phyloP scores from a whole-genome alignment of 495 filamentous ascomycete species.

The Neurospora sp. region DNA sequence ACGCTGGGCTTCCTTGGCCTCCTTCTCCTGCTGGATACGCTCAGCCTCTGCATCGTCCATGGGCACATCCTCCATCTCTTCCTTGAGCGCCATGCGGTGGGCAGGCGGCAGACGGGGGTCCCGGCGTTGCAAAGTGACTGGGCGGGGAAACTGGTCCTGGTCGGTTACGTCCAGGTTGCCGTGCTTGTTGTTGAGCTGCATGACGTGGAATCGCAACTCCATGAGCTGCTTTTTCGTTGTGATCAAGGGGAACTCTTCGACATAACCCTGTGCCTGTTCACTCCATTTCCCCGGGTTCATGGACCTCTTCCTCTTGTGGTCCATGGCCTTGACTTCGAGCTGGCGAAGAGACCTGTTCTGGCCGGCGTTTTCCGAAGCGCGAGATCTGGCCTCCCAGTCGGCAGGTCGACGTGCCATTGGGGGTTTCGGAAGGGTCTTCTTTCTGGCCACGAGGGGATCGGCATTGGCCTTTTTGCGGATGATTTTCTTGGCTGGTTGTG shows the following conservation, averaged over 20 bases:
- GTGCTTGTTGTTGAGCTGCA: constrained; percentile 46
- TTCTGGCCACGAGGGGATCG: constrained; percentile 60
- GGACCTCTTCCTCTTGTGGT: background rate
- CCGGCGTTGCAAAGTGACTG: constrained; percentile 78
- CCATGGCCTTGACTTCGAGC: background rate
- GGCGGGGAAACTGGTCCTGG: constrained; percentile 72
- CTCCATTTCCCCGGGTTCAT: constrained; percentile 47
- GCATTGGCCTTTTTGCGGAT: constrained; percentile 36
- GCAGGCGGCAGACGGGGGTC: constrained; percentile 67
- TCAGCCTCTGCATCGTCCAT: constrained; percentile 61
- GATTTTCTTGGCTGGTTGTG: constrained; percentile 30
- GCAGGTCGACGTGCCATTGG: background rate
- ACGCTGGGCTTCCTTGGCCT: constrained; percentile 69
- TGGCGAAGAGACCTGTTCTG: background rate
- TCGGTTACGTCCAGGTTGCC: constrained; percentile 57
- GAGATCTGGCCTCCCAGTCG: background rate
- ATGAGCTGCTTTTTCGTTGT: constrained; percentile 71
- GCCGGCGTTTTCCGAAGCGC: background rate
- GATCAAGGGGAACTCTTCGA: constrained; percentile 59
- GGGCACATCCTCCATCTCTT: constrained; percentile 36
- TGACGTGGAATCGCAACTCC: constrained; percentile 77
- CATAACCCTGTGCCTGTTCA: constrained; percentile 39
- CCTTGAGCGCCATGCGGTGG: constrained; percentile 41
- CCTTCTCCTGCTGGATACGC: constrained; percentile 50
- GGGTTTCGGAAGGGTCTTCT: constrained; percentile 32